Evolutionary conservation across 2,329 filamentous ascomycete species (phyloP), one percentile per base, ranked within the genome.

Genomic region (Epichloe gansuensis): DNA sequence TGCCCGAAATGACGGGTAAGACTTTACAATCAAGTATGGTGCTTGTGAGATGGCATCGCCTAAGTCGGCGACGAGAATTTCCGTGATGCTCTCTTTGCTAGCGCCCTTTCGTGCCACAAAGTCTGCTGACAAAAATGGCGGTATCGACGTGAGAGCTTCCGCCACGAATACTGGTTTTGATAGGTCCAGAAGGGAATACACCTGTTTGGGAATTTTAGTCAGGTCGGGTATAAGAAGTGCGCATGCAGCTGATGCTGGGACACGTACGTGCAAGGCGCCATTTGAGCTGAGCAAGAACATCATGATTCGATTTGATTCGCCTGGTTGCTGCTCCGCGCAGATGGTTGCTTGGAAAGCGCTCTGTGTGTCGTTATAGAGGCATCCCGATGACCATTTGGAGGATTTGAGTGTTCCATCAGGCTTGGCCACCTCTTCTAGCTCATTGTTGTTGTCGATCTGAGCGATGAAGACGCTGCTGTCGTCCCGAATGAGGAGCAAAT

Each of bases 21-120:
- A 47, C 84, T 70, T 70, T 71, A 91, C 87, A 59, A 97, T 83
- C 21, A 98, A 73, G 64, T 95, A 88, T 6, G 91, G 89, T 3
- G 78, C 80, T 55, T 78, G 82, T 23, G 76, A 75, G 9, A 80
- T 81, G 4, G 74, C 69, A 61, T 95, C 88, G 27, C 93, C 93
- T 12, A 98, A 76, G 57, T 97, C 85, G 36, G 89, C 84, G 5
- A 96, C 79, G 7, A 95, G 63, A 4, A 95, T 78, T 65, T 98
- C 91, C 0, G 81, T 80, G 7, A 98, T 67, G 0, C 73, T 76
- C 59, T 93, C 89, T 59, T 84, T 85, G 7, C 79, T 78, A 23
- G 82, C 82, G 46, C 84, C 82, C 60, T 88, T 81, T 58, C 86
- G 80, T 1, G 79, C 72, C 0, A 79, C 72, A 60, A 83, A 85